These are phyloP conservation scores for Lipomyces sp. DNA, from an alignment of 805 yeast genomes.

Conservation along the genomic window DNA sequence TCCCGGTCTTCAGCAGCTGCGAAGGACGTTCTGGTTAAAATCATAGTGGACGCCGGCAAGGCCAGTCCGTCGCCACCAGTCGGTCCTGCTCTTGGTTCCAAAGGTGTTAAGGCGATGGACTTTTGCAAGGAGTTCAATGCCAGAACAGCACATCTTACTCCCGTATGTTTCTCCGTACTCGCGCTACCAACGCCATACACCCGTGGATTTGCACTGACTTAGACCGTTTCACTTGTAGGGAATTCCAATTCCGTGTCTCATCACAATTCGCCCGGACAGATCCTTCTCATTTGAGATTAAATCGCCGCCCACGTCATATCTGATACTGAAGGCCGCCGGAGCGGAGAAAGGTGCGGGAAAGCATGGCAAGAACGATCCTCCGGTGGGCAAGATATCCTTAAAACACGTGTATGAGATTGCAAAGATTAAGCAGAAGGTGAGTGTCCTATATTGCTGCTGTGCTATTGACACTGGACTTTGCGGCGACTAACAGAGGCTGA, in stretches of 20 bases:
- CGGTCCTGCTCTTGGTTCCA: conserved; percentile 97
- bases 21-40: conserved; percentile 72
- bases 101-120: conserved; percentile 97
- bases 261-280: conserved; percentile 90
- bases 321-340: conserved; percentile 77
- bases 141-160: conserved; percentile 79
- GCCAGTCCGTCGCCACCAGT: conserved; percentile 99
- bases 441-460: background rate
- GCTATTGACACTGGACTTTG: background rate
- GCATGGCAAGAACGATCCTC: conserved; percentile 39
- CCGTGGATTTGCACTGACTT: background rate
- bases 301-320: conserved; percentile 88
- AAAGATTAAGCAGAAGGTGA: conserved; percentile 68
- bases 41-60: conserved; percentile 93
- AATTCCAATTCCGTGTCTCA: conserved; percentile 80
- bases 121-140: conserved; percentile 98
- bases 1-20: no score
- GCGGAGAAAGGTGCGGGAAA: conserved; percentile 75
- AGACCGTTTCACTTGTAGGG: conserved; percentile 42
- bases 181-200: no score
- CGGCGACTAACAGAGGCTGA: no score
- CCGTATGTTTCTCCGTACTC: conserved; percentile 35
- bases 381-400: conserved; percentile 65
- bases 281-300: conserved; percentile 80
- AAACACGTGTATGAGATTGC: conserved; percentile 96